These are phyloP conservation scores for Melampsora americana DNA, from an alignment of 1,284 basidiomycete genomes.

Conservation along the genomic window DNA sequence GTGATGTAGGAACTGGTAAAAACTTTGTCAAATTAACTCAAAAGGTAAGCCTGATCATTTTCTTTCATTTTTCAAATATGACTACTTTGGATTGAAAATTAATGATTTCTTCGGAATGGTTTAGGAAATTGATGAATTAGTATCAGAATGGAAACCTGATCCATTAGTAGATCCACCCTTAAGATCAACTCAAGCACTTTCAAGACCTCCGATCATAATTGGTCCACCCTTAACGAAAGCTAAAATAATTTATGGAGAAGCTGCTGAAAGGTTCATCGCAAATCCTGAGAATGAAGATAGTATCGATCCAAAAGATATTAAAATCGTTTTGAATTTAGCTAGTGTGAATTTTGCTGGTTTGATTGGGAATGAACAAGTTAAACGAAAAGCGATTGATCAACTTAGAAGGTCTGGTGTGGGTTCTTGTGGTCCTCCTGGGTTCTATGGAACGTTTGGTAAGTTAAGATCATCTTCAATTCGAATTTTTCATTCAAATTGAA, in stretches of 20 bases:
- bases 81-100: background rate
- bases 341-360: conserved; percentile 91
- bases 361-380: conserved; percentile 80
- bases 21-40: conserved; percentile 84
- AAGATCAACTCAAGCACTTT: conserved; percentile 65
- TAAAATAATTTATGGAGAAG: conserved; percentile 71
- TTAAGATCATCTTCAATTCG: conserved; percentile 28
- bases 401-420: conserved; percentile 91
- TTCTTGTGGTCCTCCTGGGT: conserved; percentile 92
- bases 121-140: conserved; percentile 95
- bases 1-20: conserved; percentile 68
- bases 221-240: conserved; percentile 70
- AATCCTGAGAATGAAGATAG: conserved; percentile 24
- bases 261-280: conserved; percentile 57
- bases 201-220: conserved; percentile 70
- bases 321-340: conserved; percentile 74
- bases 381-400: conserved; percentile 77
- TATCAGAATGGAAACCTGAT: conserved; percentile 91
- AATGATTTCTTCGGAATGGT: background rate
- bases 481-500: conserved; percentile 9
- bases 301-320: conserved; percentile 40
- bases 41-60: conserved; percentile 64
- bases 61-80: conserved; percentile 12
- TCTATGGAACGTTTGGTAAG: conserved; percentile 90
- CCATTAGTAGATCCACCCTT: conserved; percentile 69